A percentile compares a stretch with the other conserved stretches of the same genome.
Conservation (phyloP, 129 eudicot genomes). For the sunflower (Helianthus annuus) region HanXRQr2.0-SUNRISE NC_035441.2:109431127-109431626, state of each 20-base stretch:
- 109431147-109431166: not conserved
- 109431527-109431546: not conserved
- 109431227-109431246: not conserved
- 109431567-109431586: not conserved
- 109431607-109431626: not conserved
- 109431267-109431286: not conserved
- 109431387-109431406: not conserved
- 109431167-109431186: not conserved
- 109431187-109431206: not conserved
- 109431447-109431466: not conserved
- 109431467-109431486: too few species aligned
- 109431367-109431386: not conserved
- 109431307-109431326: not conserved
- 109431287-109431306: not conserved
- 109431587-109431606: not conserved
- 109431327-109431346: not conserved
- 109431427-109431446: not conserved
- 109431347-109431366: not conserved
- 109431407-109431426: constrained; percentile 1
- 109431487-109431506: too few species aligned
- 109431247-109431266: not conserved
- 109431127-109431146: not conserved
- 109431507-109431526: too few species aligned
- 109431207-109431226: not conserved
- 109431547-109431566: not conserved